A percentile compares a stretch with the other conserved stretches of the same genome.
Evolutionary conservation across 2,329 filamentous ascomycete genomes (phyloP).

Genomic region (Trichoderma lentiforme): DNA sequence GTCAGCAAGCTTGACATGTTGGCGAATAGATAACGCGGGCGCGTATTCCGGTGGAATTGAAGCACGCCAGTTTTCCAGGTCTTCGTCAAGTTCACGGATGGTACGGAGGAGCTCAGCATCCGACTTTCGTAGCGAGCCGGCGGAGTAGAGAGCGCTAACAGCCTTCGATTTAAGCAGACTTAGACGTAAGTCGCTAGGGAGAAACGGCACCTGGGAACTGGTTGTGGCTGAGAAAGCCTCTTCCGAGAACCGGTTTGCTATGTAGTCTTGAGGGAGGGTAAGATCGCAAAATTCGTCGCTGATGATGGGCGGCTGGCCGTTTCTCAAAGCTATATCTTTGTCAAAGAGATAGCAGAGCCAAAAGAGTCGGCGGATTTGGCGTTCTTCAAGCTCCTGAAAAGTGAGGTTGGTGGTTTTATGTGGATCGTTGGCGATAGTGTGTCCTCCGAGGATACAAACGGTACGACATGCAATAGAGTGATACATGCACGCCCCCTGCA

Average conservation of each 20-base stretch:
- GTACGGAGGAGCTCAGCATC: constrained; percentile 53
- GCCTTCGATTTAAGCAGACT: constrained; percentile 51
- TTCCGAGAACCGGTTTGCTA: constrained; percentile 23
- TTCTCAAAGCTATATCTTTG: constrained; percentile 54
- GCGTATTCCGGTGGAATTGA: constrained; percentile 44
- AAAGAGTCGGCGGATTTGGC: constrained; percentile 44
- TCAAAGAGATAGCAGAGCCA: constrained; percentile 55
- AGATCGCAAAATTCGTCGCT: constrained; percentile 52
- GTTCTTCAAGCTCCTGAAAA: constrained; percentile 27
- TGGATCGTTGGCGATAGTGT: constrained; percentile 30
- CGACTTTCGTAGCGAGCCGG: constrained; percentile 44
- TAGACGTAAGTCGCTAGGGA: constrained; percentile 47
- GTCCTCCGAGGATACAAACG: constrained; percentile 48
- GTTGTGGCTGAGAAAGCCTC: neutral
- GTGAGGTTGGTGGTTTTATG: constrained; percentile 19
- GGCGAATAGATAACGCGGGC: constrained; percentile 44
- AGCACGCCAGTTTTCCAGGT: constrained; percentile 53
- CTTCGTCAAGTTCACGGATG: constrained; percentile 55
- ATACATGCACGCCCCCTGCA: constrained; percentile 44
- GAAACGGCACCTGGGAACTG: constrained; percentile 29
- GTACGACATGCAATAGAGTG: constrained; percentile 45
- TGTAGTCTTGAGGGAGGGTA: constrained; percentile 41
- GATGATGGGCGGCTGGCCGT: constrained; percentile 50
- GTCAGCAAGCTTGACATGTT: constrained; percentile 27
- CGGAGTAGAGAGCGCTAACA: constrained; percentile 48